Evolutionary conservation across 306 rosid species (phyloP).

Genomic region (Mimosa bimucronata): DNA sequence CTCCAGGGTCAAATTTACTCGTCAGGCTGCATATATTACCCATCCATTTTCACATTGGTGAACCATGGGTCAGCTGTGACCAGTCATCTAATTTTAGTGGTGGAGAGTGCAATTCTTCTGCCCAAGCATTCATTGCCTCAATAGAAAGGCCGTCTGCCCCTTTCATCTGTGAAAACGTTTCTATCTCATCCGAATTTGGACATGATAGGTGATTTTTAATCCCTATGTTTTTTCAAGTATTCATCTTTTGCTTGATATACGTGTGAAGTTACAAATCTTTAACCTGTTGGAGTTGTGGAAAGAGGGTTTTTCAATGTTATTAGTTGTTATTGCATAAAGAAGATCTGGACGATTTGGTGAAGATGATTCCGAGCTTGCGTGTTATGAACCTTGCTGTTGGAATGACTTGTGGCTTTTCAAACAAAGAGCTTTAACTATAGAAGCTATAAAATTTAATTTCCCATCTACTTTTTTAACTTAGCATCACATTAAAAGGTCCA

Average conservation of each 20-base stretch:
- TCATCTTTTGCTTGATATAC: not conserved
- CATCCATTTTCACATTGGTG: constrained; percentile 73
- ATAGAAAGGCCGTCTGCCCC: constrained; percentile 70
- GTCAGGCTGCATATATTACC: constrained; percentile 81
- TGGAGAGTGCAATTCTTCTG: constrained; percentile 62
- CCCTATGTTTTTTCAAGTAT: constrained; percentile 27
- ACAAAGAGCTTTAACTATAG: constrained; percentile 22
- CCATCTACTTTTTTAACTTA: not conserved
- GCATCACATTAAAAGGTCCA: not conserved
- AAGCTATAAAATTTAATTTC: constrained; percentile 22
- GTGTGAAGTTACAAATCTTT: not conserved
- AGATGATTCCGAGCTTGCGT: constrained; percentile 32
- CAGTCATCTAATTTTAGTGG: constrained; percentile 61
- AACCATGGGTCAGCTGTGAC: constrained; percentile 71
- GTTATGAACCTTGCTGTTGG: constrained; percentile 22
- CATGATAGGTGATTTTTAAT: constrained; percentile 77
- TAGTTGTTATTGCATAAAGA: not conserved
- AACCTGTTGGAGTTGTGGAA: constrained; percentile 16
- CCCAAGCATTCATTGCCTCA: constrained; percentile 57
- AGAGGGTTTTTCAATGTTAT: constrained; percentile 1
- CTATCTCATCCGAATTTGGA: constrained; percentile 85
- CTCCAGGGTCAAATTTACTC: constrained; percentile 66
- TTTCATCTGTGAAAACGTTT: constrained; percentile 75
- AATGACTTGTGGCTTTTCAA: constrained; percentile 20
- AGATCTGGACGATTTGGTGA: constrained; percentile 19